These are phyloP conservation scores for Pharus latifolius DNA, from an alignment of 176 grass and related monocot genomes.

Conservation along the genomic window DNA sequence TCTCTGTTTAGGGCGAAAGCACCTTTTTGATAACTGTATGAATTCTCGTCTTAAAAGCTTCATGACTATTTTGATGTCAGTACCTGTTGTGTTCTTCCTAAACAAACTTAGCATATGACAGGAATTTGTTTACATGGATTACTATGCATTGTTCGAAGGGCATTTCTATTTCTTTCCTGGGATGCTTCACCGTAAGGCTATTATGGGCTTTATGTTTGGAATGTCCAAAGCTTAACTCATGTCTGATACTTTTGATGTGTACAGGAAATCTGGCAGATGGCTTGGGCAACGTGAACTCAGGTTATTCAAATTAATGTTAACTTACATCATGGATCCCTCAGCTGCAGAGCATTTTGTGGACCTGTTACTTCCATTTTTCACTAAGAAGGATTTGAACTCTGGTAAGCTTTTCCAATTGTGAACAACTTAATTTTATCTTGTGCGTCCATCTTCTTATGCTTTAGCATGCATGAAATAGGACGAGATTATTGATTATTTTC, in stretches of 20 bases:
- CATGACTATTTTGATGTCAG: background rate
- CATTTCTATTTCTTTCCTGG: background rate
- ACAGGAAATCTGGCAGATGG: conserved; percentile 65
- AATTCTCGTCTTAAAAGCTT: too few species aligned
- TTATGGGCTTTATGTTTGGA: background rate
- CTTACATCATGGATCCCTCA: conserved; percentile 48
- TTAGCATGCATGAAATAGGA: background rate
- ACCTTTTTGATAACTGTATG: too few species aligned
- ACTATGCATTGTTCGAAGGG: background rate
- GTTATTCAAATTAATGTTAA: conserved; percentile 76
- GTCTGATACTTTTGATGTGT: background rate
- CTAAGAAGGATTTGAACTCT: conserved; percentile 53
- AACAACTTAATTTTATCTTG: conserved; percentile 8
- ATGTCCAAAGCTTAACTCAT: background rate
- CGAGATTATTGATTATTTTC: background rate
- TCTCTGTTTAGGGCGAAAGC: conserved; percentile 1
- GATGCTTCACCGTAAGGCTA: background rate
- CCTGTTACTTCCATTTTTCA: conserved; percentile 82
- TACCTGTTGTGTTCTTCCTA: background rate
- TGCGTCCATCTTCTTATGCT: background rate
- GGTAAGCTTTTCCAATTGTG: conserved; percentile 27
- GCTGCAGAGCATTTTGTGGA: conserved; percentile 50
- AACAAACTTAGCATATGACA: background rate
- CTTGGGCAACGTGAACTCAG: conserved; percentile 66
- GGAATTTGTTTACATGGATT: background rate